phyloP scores from a whole-genome alignment of 345 rosid genomes.

The Eucalyptus erythrocorys region DNA sequence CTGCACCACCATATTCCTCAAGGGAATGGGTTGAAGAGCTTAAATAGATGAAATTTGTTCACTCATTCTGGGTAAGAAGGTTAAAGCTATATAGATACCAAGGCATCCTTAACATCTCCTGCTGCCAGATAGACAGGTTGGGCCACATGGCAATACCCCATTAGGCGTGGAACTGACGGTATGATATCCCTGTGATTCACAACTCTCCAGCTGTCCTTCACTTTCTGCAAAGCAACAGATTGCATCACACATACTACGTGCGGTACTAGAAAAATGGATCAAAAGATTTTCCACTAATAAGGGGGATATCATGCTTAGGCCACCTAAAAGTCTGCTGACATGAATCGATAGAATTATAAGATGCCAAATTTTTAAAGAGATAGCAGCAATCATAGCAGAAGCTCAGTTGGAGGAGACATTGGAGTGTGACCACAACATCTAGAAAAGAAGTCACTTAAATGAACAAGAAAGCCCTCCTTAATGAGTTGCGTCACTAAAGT shows the following conservation, averaged over 20 bases:
- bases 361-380: neutral
- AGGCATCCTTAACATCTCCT: slow-evolving; percentile 44
- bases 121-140: slow-evolving; percentile 77
- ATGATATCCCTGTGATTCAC: slow-evolving; percentile 96
- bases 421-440: neutral
- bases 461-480: neutral
- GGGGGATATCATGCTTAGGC: neutral
- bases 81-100: slow-evolving; percentile 28
- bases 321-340: neutral
- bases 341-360: neutral
- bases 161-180: slow-evolving; percentile 89
- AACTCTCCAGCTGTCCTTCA: slow-evolving; percentile 90
- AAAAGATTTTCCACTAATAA: neutral
- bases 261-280: neutral
- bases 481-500: neutral
- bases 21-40: neutral
- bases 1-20: neutral
- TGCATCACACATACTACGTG: neutral
- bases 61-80: neutral
- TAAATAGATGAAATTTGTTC: neutral
- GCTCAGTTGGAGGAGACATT: neutral
- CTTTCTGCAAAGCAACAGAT: slow-evolving; percentile 42
- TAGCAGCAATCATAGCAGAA: neutral
- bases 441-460: neutral
- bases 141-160: slow-evolving; percentile 98